Evolutionary conservation across 768 basidiomycete species (phyloP).

Genomic region (Lepiota subincarnata): DNA sequence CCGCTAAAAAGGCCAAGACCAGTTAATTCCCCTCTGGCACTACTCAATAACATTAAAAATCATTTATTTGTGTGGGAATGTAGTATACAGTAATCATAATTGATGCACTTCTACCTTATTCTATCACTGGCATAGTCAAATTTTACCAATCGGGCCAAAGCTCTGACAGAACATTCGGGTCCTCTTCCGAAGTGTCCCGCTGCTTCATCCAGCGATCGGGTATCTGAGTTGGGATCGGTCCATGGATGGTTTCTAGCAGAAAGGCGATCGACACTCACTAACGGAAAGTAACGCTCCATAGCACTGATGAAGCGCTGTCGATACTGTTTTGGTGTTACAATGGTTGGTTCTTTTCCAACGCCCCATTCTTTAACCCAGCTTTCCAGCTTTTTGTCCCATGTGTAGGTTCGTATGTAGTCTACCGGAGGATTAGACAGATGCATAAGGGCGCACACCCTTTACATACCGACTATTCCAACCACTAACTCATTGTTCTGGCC

Average conservation of each 20-base stretch:
- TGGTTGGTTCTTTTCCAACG: conserved; percentile 84
- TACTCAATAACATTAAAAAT: background rate
- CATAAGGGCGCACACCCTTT: background rate
- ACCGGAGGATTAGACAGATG: conserved; percentile 4
- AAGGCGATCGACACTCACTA: conserved; percentile 44
- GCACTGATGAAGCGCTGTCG: conserved; percentile 80
- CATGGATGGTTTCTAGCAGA: conserved; percentile 1
- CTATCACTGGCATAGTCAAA: background rate
- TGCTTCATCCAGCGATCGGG: conserved; percentile 93
- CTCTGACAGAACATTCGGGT: conserved; percentile 50
- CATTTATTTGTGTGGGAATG: conserved; percentile 4
- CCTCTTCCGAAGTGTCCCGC: conserved; percentile 74
- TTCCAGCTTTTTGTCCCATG: conserved; percentile 98
- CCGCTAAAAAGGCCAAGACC: conserved; percentile 64
- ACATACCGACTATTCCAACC: conserved; percentile 92
- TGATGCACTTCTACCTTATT: background rate
- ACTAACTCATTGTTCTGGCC: conserved; percentile 85
- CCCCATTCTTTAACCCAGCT: conserved; percentile 97
- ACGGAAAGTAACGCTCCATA: conserved; percentile 86
- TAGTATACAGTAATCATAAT: background rate
- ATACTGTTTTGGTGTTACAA: conserved; percentile 95
- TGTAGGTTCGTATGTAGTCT: conserved; percentile 96
- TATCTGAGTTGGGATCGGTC: conserved; percentile 40
- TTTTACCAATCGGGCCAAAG: conserved; percentile 63
- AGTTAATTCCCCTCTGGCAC: conserved; percentile 31